These are phyloP conservation scores for Pelargonium myrrhifolium DNA, from an alignment of 441 rosid genomes.

Conservation along the genomic window DNA sequence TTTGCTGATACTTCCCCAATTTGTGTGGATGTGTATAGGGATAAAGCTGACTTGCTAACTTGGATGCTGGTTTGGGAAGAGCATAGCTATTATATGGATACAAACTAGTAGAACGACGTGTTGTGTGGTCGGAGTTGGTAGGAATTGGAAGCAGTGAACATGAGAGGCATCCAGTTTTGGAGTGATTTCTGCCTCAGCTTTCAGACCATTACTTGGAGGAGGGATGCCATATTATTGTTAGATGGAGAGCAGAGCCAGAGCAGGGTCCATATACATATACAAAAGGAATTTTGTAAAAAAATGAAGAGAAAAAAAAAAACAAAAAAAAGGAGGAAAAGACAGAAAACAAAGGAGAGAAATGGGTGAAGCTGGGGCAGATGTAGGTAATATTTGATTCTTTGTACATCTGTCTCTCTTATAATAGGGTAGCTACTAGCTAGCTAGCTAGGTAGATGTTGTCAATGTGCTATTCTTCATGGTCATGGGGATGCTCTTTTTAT, in stretches of 20 bases:
- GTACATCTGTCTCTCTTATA: slow-evolving; percentile 15
- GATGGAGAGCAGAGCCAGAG: slow-evolving; percentile 7
- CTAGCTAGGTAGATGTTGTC: not conserved
- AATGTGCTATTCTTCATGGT: not conserved
- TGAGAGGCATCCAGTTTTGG: slow-evolving; percentile 29
- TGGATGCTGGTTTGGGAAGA: slow-evolving; percentile 26
- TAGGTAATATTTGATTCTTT: slow-evolving; percentile 37
- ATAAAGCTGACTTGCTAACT: slow-evolving; percentile 32
- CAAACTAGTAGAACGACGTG: slow-evolving; percentile 3
- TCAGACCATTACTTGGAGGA: slow-evolving; percentile 17
- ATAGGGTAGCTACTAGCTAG: not conserved
- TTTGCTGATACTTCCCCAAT: slow-evolving; percentile 17
- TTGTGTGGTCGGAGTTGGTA: slow-evolving; percentile 13
- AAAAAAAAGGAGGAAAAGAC: not conserved
- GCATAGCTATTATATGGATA: too few relatives aligned
- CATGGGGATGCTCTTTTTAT: not conserved
- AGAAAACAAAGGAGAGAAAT: not conserved
- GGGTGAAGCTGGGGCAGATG: slow-evolving; percentile 25
- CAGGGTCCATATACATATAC: slow-evolving; percentile 24
- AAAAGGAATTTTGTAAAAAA: slow-evolving; percentile 26
- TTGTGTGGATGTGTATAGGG: slow-evolving; percentile 26
- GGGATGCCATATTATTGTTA: too few relatives aligned
- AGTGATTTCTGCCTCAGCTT: slow-evolving; percentile 25
- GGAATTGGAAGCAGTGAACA: slow-evolving; percentile 17
- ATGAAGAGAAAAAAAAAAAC: not conserved